These are phyloP conservation scores for Xylariaceae sp. DNA, from an alignment of 2,329 filamentous ascomycete species.

Conservation along the genomic window DNA sequence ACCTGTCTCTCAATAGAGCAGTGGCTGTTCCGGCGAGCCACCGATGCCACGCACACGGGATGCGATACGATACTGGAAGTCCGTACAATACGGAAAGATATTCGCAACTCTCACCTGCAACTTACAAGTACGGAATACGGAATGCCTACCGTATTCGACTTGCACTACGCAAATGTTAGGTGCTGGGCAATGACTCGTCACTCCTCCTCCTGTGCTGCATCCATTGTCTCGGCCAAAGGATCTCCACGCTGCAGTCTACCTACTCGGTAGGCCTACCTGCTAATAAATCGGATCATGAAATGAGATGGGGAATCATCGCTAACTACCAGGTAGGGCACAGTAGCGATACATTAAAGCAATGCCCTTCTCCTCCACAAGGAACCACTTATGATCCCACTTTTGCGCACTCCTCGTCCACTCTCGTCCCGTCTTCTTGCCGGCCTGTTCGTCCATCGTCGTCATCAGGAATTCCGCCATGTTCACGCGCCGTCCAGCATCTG, in stretches of 20 bases:
- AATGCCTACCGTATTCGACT: not conserved
- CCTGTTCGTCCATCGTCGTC: conserved; percentile 11
- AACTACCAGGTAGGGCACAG: not conserved
- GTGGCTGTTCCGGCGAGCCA: no score
- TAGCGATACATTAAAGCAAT: conserved; percentile 3
- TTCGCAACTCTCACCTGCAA: not conserved
- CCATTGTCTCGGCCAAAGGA: conserved; percentile 15
- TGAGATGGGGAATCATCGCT: not conserved
- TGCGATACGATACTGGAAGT: no score
- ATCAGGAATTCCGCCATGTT: not conserved
- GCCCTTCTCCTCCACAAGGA: conserved; percentile 10
- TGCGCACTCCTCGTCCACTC: not conserved
- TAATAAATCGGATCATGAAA: not conserved
- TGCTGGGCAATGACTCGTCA: conserved; percentile 18
- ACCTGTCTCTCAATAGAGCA: no score
- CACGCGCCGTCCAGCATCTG: not conserved
- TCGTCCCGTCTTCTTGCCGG: not conserved
- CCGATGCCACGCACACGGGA: no score
- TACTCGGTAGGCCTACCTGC: not conserved
- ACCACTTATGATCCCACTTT: no score
- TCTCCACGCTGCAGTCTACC: not conserved
- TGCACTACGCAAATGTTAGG: not conserved
- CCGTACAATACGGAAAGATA: not conserved
- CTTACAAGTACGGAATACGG: not conserved
- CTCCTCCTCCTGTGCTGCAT: conserved; percentile 9